Conservation (phyloP, 345 rosid species). For the Eutrema yunnanense region DNA sequence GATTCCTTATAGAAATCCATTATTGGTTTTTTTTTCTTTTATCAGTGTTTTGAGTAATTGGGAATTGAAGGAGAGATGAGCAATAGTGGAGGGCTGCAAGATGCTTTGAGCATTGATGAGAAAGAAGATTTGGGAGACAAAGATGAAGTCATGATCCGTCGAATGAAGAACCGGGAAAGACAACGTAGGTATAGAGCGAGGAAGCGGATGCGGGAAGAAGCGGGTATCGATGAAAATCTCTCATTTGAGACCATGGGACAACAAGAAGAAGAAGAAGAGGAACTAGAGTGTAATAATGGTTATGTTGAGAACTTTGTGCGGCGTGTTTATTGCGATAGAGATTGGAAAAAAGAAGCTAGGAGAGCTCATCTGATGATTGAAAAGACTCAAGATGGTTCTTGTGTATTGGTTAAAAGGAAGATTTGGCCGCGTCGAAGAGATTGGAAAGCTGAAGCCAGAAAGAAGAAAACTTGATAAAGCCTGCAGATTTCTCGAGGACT, state of each 20-base stretch:
- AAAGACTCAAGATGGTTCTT: conserved; percentile 26
- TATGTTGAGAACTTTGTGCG: conserved; percentile 20
- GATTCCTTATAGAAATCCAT: not conserved
- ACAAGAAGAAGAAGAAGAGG: conserved; percentile 16
- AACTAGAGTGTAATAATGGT: conserved; percentile 21
- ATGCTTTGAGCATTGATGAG: conserved; percentile 28
- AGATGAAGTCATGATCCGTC: conserved; percentile 40
- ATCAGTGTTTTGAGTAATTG: conserved; percentile 24
- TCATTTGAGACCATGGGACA: not conserved
- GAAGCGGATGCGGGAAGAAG: conserved; percentile 50
- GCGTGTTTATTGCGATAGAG: conserved; percentile 45
- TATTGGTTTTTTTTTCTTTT: not conserved
- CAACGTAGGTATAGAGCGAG: conserved; percentile 76
- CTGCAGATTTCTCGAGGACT: conserved; percentile 8
- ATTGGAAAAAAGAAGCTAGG: conserved; percentile 82
- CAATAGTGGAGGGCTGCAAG: conserved; percentile 25
- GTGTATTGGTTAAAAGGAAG: conserved; percentile 13
- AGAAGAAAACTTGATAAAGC: conserved; percentile 27
- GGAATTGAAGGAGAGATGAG: conserved; percentile 36
- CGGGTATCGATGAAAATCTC: conserved; percentile 22
- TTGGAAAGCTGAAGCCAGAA: conserved; percentile 82
- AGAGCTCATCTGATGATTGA: conserved; percentile 32
- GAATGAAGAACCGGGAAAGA: conserved; percentile 71
- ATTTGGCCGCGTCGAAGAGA: conserved; percentile 38
- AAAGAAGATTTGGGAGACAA: conserved; percentile 22